Evolutionary conservation across 345 rosid genomes (phyloP).

Genomic region (Populus pruinosa): DNA sequence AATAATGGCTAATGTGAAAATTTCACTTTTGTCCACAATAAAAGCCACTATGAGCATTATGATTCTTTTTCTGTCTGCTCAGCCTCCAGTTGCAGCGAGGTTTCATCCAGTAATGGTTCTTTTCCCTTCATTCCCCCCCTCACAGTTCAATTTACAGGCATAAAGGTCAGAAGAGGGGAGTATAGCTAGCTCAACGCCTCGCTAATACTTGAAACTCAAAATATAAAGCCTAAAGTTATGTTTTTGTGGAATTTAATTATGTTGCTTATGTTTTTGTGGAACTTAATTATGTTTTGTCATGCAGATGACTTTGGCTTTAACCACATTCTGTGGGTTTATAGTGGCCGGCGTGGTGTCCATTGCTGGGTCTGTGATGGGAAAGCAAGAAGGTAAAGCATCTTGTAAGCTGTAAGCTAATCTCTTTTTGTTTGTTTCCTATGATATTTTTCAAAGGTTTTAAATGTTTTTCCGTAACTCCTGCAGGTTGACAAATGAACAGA

Average conservation of each 20-base stretch:
- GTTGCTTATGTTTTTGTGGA: not conserved
- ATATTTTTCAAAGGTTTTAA: not conserved
- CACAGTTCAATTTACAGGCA: not conserved
- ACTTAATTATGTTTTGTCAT: conserved; percentile 2
- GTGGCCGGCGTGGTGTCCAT: conserved; percentile 96
- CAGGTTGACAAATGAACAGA: conserved; percentile 87
- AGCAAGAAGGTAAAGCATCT: conserved; percentile 68
- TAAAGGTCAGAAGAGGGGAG: not conserved
- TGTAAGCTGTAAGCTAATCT: not conserved
- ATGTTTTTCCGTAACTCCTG: conserved; percentile 10
- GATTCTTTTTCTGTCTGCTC: not conserved
- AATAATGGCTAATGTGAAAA: not conserved
- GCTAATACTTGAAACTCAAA: not conserved
- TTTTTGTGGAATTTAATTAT: not conserved
- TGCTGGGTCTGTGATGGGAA: conserved; percentile 96
- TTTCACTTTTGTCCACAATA: not conserved
- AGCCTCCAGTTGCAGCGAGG: not conserved
- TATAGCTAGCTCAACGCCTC: not conserved
- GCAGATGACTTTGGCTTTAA: conserved; percentile 92
- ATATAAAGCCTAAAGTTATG: not conserved
- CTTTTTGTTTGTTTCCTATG: not conserved
- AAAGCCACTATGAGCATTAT: not conserved
- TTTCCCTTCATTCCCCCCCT: not conserved
- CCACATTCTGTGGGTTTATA: conserved; percentile 90
- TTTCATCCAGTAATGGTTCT: not conserved